phyloP scores from a whole-genome alignment of 2,329 filamentous ascomycete genomes.

The Stagonosporopsis tanaceti region DNA sequence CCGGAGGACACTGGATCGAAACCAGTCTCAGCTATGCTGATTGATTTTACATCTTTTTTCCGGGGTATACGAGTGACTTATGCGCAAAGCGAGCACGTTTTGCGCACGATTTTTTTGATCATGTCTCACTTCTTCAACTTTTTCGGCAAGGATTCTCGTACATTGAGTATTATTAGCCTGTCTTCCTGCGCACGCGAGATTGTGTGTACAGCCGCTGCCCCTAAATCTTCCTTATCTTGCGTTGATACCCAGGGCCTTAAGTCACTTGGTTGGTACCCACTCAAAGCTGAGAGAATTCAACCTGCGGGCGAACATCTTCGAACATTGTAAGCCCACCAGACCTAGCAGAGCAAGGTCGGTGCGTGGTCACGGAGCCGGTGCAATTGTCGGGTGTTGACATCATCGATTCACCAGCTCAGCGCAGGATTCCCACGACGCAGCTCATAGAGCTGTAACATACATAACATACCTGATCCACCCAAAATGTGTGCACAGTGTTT shows the following conservation, averaged over 20 bases:
- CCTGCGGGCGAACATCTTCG: background rate
- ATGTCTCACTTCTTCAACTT: no score
- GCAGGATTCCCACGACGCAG: background rate
- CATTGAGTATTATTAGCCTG: no score
- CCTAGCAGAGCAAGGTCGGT: background rate
- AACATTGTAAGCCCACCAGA: background rate
- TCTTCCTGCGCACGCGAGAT: no score
- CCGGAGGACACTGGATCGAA: conserved; percentile 47
- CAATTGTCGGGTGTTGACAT: background rate
- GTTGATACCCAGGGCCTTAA: background rate
- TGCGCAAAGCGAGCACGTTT: no score
- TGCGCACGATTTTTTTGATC: background rate
- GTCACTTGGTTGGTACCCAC: background rate
- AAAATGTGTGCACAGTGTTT: background rate
- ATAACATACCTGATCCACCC: background rate
- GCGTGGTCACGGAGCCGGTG: background rate
- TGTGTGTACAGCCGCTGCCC: no score
- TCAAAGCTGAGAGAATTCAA: background rate
- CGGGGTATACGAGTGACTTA: no score
- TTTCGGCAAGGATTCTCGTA: no score
- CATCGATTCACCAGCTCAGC: background rate
- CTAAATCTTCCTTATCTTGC: background rate
- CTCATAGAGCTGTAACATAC: background rate
- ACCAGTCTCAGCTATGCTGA: conserved; percentile 31
- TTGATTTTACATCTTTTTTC: conserved; percentile 1